Evolutionary conservation across 2,329 filamentous ascomycete genomes (phyloP), one percentile per base, ranked within the genome.

Genomic region (Pseudogymnoascus sp.): DNA sequence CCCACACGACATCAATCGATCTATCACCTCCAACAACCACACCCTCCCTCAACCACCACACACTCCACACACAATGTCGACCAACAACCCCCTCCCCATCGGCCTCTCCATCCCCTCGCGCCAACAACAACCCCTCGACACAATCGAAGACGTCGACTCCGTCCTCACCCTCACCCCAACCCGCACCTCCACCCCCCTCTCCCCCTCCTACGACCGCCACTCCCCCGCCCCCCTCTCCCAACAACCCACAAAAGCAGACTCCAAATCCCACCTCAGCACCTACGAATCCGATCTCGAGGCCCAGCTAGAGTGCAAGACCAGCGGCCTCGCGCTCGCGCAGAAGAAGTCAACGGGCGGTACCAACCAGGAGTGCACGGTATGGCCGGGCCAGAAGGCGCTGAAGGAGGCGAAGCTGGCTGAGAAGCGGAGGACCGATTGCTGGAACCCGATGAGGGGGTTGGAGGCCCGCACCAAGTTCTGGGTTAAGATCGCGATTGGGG

Each of bases 341-440:
- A 53, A 53, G 46, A 53, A 53, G 26, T 17, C 46, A 3, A 6
- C n/a, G 0, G 23, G 26, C 1, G 46, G 46, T 1, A 42, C 38
- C 1, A 53, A 19, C 15, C 77, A 77, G 65, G 82, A 86, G 65
- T 81, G 79, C 68, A 77, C 80, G 50, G 82, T 85, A 17, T 87
- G 84, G 84, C 84, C 84, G 4, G 80, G 81, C 63, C 80, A 83
- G 70, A 78, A 80, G 23, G 80, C 85, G 70, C 86, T 84, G 83
- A 83, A 81, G 72, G 77, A 79, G 65, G 83, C 84, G 76, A 82
- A 82, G 65, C 82, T 82, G 73, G 79, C 77, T 10, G 81, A 81
- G 82, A 79, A 78, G 21, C 79, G 81, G 64, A 84, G 84, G 75
- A 77, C 77, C 67, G 79, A 76, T 62, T 26, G 67, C 11, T 85